A percentile compares a stretch with the other conserved stretches of the same genome.
Evolutionary conservation across 345 rosid species (phyloP).

Genomic region (Cardiospermum halicacabum): DNA sequence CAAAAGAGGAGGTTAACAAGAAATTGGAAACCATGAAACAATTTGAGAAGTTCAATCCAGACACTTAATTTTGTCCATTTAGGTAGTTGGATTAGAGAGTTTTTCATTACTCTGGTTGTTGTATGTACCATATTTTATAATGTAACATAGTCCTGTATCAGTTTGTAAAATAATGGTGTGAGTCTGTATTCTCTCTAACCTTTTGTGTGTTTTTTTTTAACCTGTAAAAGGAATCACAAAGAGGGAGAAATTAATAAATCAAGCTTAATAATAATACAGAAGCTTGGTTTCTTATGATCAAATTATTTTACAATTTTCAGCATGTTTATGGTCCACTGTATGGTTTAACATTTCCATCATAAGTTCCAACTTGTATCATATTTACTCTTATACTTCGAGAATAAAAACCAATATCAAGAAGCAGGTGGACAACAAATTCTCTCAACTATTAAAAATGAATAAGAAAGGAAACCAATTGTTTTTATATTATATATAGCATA

Average conservation of each 20-base stretch:
- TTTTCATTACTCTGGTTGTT: not conserved
- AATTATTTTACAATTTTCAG: not conserved
- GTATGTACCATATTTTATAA: not conserved
- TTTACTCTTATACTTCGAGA: too few species aligned
- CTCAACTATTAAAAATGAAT: too few species aligned
- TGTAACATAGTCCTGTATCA: slow-evolving; percentile 1
- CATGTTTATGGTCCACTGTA: not conserved
- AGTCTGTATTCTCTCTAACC: not conserved
- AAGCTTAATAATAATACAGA: not conserved
- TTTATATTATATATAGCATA: too few species aligned
- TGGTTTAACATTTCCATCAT: too few species aligned
- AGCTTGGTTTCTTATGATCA: not conserved
- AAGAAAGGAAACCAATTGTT: too few species aligned
- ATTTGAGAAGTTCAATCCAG: not conserved
- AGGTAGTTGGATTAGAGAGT: not conserved
- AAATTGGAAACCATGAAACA: slow-evolving; percentile 15
- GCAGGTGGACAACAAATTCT: too few species aligned
- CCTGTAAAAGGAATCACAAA: not conserved
- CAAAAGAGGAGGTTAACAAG: slow-evolving; percentile 32
- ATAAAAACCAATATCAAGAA: too few species aligned
- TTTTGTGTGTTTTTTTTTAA: slow-evolving; percentile 7
- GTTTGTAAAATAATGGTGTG: slow-evolving; percentile 12
- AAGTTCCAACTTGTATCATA: too few species aligned
- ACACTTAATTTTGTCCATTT: not conserved
- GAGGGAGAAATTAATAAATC: not conserved